phyloP scores from a whole-genome alignment of 1,284 basidiomycete species.

The Lignosus rhinocerotis region DNA sequence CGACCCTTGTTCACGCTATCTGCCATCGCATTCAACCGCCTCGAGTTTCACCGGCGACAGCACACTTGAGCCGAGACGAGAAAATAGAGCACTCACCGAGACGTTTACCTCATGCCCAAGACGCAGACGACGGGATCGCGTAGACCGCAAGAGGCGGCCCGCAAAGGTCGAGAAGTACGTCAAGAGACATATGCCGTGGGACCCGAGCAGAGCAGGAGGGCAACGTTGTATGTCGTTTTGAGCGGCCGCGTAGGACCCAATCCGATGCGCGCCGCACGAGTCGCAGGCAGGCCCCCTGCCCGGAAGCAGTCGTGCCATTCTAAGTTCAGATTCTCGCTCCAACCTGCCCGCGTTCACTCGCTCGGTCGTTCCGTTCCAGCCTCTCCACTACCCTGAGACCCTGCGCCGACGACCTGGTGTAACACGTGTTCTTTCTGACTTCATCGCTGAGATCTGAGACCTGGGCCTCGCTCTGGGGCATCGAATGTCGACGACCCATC shows the following conservation, averaged over 20 bases:
- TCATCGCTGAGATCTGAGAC: no score
- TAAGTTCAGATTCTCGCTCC: neutral
- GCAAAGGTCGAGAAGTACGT: neutral
- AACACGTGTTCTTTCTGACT: no score
- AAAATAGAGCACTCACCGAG: no score
- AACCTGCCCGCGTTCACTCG: neutral
- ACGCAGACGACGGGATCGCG: neutral
- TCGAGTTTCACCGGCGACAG: neutral
- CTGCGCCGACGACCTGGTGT: no score
- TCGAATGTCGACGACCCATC: no score
- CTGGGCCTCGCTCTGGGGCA: no score
- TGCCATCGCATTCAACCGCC: neutral
- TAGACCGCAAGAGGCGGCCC: neutral
- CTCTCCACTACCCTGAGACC: no score
- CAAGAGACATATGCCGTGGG: conserved; percentile 3
- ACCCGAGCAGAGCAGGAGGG: conserved; percentile 1
- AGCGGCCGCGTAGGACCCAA: neutral
- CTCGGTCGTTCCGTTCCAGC: no score
- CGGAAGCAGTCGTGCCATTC: conserved; percentile 3
- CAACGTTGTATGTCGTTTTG: neutral
- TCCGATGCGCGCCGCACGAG: neutral
- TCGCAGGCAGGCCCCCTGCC: neutral
- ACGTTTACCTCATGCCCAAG: neutral
- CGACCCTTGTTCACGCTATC: no score
- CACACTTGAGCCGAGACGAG: no score